Conservation (phyloP, 169 alveolate species). For the Plasmodium sp. region DNA sequence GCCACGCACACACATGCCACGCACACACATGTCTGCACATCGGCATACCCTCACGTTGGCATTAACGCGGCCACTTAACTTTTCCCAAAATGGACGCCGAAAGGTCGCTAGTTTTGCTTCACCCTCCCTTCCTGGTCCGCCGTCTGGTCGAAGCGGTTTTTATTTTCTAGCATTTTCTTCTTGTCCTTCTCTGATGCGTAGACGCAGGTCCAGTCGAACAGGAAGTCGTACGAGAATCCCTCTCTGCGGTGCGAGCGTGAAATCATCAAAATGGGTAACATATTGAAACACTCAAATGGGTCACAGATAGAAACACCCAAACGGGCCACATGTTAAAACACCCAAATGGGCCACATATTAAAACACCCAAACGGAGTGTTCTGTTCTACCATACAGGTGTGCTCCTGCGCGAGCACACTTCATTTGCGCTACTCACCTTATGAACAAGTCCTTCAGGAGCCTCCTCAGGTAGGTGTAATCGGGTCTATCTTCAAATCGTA, state of each 20-base stretch:
- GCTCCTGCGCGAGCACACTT: neutral
- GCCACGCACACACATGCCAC: neutral
- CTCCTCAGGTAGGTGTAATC: constrained; percentile 96
- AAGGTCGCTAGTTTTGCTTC: constrained; percentile 54
- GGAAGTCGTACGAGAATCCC: constrained; percentile 95
- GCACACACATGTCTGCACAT: neutral
- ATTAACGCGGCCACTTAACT: neutral
- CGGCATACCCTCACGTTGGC: neutral
- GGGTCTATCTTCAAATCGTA: constrained; percentile 97
- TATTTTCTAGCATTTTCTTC: constrained; percentile 74
- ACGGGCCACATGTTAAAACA: too few species aligned
- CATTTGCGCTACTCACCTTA: constrained; percentile 82
- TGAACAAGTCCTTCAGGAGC: constrained; percentile 94
- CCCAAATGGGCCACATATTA: neutral
- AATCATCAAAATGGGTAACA: too few species aligned
- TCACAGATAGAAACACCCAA: neutral
- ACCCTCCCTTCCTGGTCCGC: constrained; percentile 77
- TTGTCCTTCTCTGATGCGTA: constrained; percentile 85
- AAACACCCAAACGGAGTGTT: neutral
- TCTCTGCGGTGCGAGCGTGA: constrained; percentile 80
- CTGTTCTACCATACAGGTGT: neutral
- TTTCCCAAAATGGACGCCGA: neutral
- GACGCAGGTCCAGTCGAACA: constrained; percentile 96
- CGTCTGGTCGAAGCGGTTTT: constrained; percentile 73
- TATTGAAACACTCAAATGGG: too few species aligned